phyloP scores from a whole-genome alignment of 73 alveolate species.

The Tetrahymena thermophila region DNA sequence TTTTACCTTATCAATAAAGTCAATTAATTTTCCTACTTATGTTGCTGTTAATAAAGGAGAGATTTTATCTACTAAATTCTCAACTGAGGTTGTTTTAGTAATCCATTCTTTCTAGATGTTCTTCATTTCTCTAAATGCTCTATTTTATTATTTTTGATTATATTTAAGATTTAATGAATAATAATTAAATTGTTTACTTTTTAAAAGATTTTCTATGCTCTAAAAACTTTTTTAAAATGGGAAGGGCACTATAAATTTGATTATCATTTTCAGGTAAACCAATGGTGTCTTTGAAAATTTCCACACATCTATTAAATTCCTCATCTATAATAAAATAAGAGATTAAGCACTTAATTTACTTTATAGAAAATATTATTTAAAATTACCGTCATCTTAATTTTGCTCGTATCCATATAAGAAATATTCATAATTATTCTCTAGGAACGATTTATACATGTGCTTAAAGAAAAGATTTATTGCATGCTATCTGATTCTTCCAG shows the following conservation, averaged over 20 bases:
- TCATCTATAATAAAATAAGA: background rate
- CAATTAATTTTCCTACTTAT: background rate
- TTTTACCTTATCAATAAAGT: background rate
- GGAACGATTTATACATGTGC: constrained; percentile 6
- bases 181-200: background rate
- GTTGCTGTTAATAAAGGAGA: background rate
- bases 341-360: background rate
- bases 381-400: constrained; percentile 8
- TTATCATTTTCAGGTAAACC: constrained; percentile 25
- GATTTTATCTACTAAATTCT: background rate
- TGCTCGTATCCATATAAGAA: constrained; percentile 14
- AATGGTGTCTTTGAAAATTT: constrained; percentile 23
- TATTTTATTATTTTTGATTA: background rate
- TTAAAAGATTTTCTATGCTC: constrained; percentile 25
- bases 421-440: constrained; percentile 38
- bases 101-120: background rate
- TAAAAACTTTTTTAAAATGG: constrained; percentile 5
- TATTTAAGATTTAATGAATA: background rate
- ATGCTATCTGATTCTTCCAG: constrained; percentile 28
- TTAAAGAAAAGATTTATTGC: constrained; percentile 19
- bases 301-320: constrained; percentile 31
- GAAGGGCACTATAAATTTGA: background rate
- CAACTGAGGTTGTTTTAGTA: background rate
- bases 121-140: background rate
- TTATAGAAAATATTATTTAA: background rate